Evolutionary conservation across 2,329 filamentous ascomycete genomes (phyloP).

Genomic region (Zasmidium angulare): DNA sequence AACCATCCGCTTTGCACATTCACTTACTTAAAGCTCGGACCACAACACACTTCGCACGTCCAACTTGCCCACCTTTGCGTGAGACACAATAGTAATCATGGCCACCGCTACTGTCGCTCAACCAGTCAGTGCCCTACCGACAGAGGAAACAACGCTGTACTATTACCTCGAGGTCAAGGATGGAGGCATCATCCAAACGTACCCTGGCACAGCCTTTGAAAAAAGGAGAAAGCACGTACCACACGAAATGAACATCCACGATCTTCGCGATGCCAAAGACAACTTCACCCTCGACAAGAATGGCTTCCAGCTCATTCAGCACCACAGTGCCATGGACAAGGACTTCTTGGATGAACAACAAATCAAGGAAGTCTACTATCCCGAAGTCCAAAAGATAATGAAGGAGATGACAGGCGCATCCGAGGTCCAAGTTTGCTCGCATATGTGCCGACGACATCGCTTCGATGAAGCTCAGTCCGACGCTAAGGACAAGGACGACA

Average conservation of each 20-base stretch:
- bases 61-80: no score
- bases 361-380: neutral
- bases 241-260: constrained; percentile 8
- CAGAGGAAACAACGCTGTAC: constrained; percentile 12
- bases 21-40: no score
- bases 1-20: no score
- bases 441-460: no score
- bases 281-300: constrained; percentile 15
- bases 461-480: no score
- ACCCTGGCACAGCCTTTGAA: constrained; percentile 18
- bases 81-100: no score
- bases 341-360: neutral
- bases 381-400: neutral
- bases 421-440: no score
- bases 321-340: constrained; percentile 20
- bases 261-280: constrained; percentile 6
- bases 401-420: neutral
- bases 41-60: no score
- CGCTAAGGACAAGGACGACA: no score
- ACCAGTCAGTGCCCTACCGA: no score
- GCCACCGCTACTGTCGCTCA: no score
- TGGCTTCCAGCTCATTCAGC: constrained; percentile 36
- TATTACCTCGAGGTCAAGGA: constrained; percentile 16
- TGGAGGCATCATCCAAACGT: constrained; percentile 14
- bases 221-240: constrained; percentile 14